phyloP scores from a whole-genome alignment of 1,284 basidiomycete species.

The Fomitopsis betulina region DNA sequence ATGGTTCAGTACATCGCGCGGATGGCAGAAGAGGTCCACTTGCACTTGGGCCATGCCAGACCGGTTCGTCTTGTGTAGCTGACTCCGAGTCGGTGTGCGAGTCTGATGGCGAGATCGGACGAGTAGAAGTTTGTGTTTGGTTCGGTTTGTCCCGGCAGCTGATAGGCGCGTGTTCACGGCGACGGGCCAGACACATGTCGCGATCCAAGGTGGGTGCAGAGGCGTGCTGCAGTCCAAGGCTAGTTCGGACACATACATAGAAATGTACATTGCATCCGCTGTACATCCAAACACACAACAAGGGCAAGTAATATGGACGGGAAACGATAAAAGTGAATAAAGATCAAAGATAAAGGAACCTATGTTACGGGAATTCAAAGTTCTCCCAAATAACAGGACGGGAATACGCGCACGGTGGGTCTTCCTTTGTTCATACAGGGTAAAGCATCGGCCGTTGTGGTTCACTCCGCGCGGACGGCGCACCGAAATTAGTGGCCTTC shows the following conservation, averaged over 20 bases:
- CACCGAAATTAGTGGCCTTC: neutral
- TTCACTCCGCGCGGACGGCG: neutral
- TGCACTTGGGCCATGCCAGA: slow-evolving; percentile 5
- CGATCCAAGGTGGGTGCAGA: neutral
- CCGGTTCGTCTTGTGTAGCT: slow-evolving; percentile 8
- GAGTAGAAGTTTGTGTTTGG: slow-evolving; percentile 4
- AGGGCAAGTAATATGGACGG: slow-evolving; percentile 20
- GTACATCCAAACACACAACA: neutral
- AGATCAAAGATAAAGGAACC: slow-evolving; percentile 8
- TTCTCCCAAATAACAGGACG: slow-evolving; percentile 5
- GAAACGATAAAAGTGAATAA: slow-evolving; percentile 18
- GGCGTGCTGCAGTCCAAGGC: neutral
- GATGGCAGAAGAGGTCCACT: neutral
- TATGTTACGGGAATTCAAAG: slow-evolving; percentile 5
- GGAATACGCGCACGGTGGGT: neutral
- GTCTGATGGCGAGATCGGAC: neutral
- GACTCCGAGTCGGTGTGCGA: neutral
- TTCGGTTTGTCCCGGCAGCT: neutral
- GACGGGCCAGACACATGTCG: no score
- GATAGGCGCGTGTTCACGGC: neutral
- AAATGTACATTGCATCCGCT: neutral
- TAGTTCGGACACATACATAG: neutral
- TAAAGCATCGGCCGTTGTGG: neutral
- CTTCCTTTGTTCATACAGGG: neutral
- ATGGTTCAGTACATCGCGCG: neutral